phyloP scores from a whole-genome alignment of 1,284 basidiomycete species.

The Ceratobasidium sp. region DNA sequence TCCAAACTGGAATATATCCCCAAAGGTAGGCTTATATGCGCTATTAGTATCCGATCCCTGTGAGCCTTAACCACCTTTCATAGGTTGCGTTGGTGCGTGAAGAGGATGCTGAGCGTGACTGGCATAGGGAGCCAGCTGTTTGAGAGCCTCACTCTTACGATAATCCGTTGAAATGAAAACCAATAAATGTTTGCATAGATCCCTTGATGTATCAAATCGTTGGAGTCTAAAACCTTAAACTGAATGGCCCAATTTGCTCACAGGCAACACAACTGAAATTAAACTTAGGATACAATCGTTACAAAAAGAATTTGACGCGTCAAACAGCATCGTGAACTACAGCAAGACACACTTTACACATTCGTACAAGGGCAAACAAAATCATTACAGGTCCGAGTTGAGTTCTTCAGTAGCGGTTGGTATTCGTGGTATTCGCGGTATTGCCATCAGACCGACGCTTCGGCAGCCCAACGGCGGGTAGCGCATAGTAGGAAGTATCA shows the following conservation, averaged over 20 bases:
- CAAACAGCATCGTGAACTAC: not conserved
- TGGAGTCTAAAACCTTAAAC: no score
- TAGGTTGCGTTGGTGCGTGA: slow-evolving; percentile 4
- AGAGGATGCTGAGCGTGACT: slow-evolving; percentile 1
- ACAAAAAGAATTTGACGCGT: not conserved
- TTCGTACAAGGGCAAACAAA: not conserved
- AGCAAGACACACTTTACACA: not conserved
- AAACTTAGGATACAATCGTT: not conserved
- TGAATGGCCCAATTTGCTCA: not conserved
- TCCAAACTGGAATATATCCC: not conserved
- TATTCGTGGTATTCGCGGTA: not conserved
- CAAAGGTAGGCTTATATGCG: slow-evolving; percentile 12
- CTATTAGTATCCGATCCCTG: not conserved
- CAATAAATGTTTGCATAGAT: no score
- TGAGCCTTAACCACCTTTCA: not conserved
- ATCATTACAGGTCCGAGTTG: not conserved
- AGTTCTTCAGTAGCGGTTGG: slow-evolving; percentile 21
- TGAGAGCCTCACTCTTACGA: not conserved
- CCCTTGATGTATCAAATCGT: no score
- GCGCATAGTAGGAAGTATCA: slow-evolving; percentile 54
- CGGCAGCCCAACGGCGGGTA: slow-evolving; percentile 38
- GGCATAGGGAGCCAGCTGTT: not conserved
- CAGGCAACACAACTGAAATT: not conserved
- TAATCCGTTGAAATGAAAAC: not conserved
- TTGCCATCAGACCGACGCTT: slow-evolving; percentile 39